Conservation (phyloP, 495 filamentous ascomycete genomes). For the Aspergillus heteromorphus region DNA sequence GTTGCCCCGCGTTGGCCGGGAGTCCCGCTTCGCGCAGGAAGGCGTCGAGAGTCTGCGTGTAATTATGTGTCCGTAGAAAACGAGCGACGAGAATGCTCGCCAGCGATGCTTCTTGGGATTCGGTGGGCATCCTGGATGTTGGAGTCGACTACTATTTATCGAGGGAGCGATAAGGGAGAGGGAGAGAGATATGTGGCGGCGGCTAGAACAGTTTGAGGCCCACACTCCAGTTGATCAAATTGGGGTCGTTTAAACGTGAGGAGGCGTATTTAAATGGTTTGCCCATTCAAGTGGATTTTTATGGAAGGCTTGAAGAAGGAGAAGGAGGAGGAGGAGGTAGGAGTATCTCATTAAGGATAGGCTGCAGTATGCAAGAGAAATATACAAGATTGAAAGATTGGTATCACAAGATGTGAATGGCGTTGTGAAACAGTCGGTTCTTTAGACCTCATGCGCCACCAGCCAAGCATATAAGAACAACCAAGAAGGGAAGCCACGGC, state of each 20-base stretch:
- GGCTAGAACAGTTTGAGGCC: too few relatives aligned
- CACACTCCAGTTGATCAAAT: too few relatives aligned
- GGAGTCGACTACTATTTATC: not conserved
- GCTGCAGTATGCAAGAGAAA: not conserved
- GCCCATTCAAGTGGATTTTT: too few relatives aligned
- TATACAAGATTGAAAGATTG: not conserved
- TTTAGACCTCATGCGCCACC: not conserved
- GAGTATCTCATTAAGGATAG: not conserved
- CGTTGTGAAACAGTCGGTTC: not conserved
- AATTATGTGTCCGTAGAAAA: conserved; percentile 56
- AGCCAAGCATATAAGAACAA: not conserved
- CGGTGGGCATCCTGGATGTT: conserved; percentile 5
- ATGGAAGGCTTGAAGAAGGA: too few relatives aligned
- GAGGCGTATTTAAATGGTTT: too few relatives aligned
- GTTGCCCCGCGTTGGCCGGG: conserved; percentile 33
- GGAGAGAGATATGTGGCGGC: not conserved
- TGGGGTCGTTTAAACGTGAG: too few relatives aligned
- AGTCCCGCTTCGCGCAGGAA: conserved; percentile 62
- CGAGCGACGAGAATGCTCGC: conserved; percentile 53
- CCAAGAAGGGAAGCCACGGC: not conserved
- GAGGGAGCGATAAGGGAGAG: not conserved
- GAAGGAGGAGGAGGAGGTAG: too few relatives aligned
- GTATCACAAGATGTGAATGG: not conserved
- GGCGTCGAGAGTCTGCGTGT: conserved; percentile 52
- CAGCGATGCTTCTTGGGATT: conserved; percentile 17